phyloP scores from a whole-genome alignment of 2,329 filamentous ascomycete genomes.

The Dactylellina haptotyla region DNA sequence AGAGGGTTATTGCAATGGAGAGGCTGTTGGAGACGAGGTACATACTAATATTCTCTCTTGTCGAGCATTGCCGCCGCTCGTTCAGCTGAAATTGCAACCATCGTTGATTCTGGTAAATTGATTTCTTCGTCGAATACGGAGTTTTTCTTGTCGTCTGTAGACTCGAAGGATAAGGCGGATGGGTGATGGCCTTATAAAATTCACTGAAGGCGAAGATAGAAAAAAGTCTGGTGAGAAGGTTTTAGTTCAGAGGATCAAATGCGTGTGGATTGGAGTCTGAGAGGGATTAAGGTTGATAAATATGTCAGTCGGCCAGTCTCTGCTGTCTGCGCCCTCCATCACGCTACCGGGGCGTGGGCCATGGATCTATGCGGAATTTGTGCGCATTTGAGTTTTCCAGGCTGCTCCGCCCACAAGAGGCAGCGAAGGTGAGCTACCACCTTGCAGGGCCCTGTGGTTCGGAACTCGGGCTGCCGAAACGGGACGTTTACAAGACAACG shows the following conservation, averaged over 20 bases:
- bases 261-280: neutral
- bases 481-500: neutral
- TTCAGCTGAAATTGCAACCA: conserved; percentile 25
- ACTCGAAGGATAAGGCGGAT: too few relatives aligned
- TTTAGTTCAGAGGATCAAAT: neutral
- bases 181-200: too few relatives aligned
- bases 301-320: neutral
- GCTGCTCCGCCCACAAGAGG: conserved; percentile 18
- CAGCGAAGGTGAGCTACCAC: neutral
- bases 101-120: neutral
- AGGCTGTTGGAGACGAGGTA: neutral
- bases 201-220: neutral
- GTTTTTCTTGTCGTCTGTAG: too few relatives aligned
- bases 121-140: neutral
- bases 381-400: conserved; percentile 28
- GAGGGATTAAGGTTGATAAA: conserved; percentile 14
- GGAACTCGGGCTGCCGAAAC: neutral
- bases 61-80: neutral
- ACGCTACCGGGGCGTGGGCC: too few relatives aligned
- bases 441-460: neutral
- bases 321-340: too few relatives aligned
- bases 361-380: conserved; percentile 16
- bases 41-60: conserved; percentile 41
- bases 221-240: neutral
- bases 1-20: neutral